A percentile compares a stretch with the other conserved stretches of the same genome.
Conservation (phyloP, 1,284 basidiomycete species). For the Puccinia novopanici region DNA sequence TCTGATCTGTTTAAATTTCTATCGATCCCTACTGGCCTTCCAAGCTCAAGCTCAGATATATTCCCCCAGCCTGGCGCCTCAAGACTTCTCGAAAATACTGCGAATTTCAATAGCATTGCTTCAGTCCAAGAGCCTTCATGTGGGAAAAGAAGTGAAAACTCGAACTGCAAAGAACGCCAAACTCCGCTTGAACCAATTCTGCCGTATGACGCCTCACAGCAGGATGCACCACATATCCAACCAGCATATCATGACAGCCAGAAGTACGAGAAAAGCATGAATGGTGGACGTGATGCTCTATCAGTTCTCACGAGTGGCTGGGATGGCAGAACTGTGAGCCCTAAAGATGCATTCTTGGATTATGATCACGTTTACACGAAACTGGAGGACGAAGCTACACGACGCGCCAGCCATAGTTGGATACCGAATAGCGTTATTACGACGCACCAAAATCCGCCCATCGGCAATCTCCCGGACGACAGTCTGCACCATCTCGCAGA, state of each 20-base stretch:
- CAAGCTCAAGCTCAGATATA: constrained; percentile 11
- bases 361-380: constrained; percentile 44
- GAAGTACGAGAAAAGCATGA: neutral
- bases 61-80: neutral
- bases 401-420: constrained; percentile 12
- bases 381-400: constrained; percentile 32
- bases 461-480: neutral
- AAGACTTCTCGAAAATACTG: neutral
- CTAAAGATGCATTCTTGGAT: constrained; percentile 44
- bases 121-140: neutral
- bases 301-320: constrained; percentile 10
- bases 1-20: constrained; percentile 17
- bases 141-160: neutral
- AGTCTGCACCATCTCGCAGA: neutral
- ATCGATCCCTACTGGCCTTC: constrained; percentile 12
- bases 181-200: neutral
- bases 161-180: neutral
- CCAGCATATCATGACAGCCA: neutral
- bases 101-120: neutral
- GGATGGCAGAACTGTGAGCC: constrained; percentile 35
- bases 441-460: neutral
- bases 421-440: neutral
- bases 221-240: neutral
- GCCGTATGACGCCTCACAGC: neutral
- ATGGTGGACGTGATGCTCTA: neutral